phyloP scores from a whole-genome alignment of 768 basidiomycete genomes.

The Lactarius tabidus region DNA sequence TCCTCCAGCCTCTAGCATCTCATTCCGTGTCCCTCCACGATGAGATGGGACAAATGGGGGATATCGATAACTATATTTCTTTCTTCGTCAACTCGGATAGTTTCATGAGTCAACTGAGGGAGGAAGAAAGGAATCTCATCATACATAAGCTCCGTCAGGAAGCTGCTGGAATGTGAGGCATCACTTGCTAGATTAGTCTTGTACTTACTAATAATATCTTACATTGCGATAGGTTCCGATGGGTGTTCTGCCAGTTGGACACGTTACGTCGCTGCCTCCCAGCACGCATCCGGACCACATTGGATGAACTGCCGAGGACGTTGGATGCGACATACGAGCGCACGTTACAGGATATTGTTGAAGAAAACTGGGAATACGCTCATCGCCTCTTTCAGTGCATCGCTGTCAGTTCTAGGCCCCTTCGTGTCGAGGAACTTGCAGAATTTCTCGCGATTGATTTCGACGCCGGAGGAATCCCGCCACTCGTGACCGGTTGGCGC shows the following conservation, averaged over 20 bases:
- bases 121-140: neutral
- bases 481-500: neutral
- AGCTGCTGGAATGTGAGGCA: neutral
- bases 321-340: neutral
- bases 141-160: neutral
- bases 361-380: neutral
- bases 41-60: neutral
- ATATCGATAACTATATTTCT: neutral
- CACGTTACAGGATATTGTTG: neutral
- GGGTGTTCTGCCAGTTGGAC: neutral
- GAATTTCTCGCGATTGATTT: neutral
- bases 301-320: neutral
- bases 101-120: neutral
- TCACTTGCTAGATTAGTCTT: neutral
- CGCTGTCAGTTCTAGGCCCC: neutral
- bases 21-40: neutral
- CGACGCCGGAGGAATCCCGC: neutral
- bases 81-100: neutral
- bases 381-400: neutral
- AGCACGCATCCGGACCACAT: neutral
- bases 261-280: neutral
- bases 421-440: neutral
- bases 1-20: neutral
- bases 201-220: neutral
- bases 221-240: neutral